Percentiles rank a stretch among this genome's conserved stretches.
phyloP scores from a whole-genome alignment of 1,284 basidiomycete genomes.

The Papiliotrema nemorosa region DNA sequence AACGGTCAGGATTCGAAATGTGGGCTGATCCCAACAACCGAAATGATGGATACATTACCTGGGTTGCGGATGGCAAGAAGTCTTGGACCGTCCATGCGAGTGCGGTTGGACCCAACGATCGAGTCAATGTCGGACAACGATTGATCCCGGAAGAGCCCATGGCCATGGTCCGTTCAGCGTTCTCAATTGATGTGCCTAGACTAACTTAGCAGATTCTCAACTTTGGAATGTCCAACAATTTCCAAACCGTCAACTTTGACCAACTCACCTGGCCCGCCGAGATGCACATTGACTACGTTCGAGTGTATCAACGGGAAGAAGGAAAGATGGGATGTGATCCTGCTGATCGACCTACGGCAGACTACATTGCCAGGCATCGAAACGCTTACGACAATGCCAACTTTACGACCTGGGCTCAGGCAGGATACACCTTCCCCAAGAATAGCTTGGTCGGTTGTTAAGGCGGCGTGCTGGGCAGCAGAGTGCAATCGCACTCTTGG shows the following conservation, averaged over 20 bases:
- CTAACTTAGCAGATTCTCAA: constrained; percentile 66
- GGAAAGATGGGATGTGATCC: constrained; percentile 83
- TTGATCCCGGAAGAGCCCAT: constrained; percentile 80
- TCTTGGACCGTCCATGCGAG: constrained; percentile 56
- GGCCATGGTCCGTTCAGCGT: constrained; percentile 44
- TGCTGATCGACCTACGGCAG: constrained; percentile 66
- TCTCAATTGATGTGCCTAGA: not conserved
- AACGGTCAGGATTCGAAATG: constrained; percentile 63
- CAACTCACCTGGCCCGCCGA: constrained; percentile 65
- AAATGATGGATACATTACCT: constrained; percentile 60
- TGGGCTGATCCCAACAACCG: constrained; percentile 60
- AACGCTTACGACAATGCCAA: constrained; percentile 42
- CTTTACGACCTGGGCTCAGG: constrained; percentile 34
- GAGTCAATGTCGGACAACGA: constrained; percentile 66
- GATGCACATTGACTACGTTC: constrained; percentile 76
- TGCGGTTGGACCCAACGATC: constrained; percentile 61
- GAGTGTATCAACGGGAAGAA: constrained; percentile 67
- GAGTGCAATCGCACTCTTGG: constrained; percentile 5
- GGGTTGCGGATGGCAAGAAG: constrained; percentile 58
- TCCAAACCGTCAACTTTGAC: constrained; percentile 58
- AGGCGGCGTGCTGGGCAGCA: constrained; percentile 7
- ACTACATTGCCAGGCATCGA: constrained; percentile 38
- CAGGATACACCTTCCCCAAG: constrained; percentile 37
- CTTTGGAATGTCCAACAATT: constrained; percentile 55
- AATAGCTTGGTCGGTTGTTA: constrained; percentile 11